Base-by-base conservation (phyloP, 768 basidiomycete species). In the Cubamyces lactineus region DNA sequence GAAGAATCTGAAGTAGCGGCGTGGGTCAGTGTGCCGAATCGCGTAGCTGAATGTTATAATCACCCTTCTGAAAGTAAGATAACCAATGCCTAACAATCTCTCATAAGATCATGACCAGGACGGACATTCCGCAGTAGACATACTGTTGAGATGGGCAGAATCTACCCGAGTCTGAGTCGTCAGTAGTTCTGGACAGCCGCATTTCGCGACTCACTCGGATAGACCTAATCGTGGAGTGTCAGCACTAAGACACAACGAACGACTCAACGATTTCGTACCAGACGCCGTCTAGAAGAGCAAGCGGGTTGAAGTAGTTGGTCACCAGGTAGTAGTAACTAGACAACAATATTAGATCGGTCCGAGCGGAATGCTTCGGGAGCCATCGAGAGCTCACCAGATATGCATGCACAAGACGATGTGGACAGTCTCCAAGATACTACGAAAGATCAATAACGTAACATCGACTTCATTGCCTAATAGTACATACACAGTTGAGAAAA, bases 351-450 rank as follows among this genome's bases (percentile, higher is more conserved):
- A 34, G 34, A 11, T 34, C 11, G 34, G 9, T 34, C 11, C 9
- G 34, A 34, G 34, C 5, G 6, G 9, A 34, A 34, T 34, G 9
- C 34, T 1, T 1, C 34, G 5, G 34, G 9, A 34, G 34, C n/a
- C n/a, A 34, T 34, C 6, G 9, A 11, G 8, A 2, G 9, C 57
- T 26, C 39, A 58, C 57, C 46, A 49, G 24, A 50, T 19, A 42
- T 58, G 48, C 57, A 58, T 58, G 23, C 46, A 49, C 40, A 50
- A 58, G 24, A 49, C 48, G 28, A 49, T 50, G 57, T 58, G 57
- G 17, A 58, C 2, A 16, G 57, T 58, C 26, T 58, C 57, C 16
- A 58, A 19, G 11, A 58, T 2, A 23, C 57, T 58, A 11, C 9
- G 34, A 1, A 34, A 11, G 1, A 34, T 34, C 5, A 34, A 34